Percentiles rank a stretch among this genome's conserved stretches.
These are phyloP conservation scores for Pyropia yezoensis DNA, from an alignment of 23 red algal genomes.

Conservation along the genomic window DNA sequence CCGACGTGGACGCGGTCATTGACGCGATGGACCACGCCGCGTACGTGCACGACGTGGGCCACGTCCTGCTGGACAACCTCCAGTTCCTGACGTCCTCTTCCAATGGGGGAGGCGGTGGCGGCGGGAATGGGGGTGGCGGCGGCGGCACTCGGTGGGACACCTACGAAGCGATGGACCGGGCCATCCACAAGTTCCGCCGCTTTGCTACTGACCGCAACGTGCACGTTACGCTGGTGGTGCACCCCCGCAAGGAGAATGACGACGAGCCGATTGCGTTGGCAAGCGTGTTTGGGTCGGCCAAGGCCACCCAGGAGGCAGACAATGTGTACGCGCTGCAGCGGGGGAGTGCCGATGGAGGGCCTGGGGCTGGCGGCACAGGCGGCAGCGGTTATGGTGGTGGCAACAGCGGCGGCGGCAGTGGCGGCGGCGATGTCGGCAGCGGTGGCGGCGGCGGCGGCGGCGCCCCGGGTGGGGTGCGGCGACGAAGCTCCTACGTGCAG, in stretches of 20 bases:
- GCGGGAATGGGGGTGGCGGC: not conserved
- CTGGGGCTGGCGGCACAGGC: no score
- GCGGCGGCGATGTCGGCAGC: no score
- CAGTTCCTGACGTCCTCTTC: conserved; percentile 66
- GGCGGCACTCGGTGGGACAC: conserved; percentile 8
- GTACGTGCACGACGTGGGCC: conserved; percentile 63
- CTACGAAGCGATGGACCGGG: conserved; percentile 80
- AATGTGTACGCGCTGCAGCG: conserved; percentile 75
- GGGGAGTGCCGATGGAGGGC: not conserved
- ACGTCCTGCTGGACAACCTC: conserved; percentile 90
- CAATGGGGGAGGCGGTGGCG: not conserved
- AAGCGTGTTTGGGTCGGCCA: conserved; percentile 74
- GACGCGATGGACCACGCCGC: conserved; percentile 93
- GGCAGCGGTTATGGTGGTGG: no score
- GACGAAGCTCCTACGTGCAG: no score
- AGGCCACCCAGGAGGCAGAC: conserved; percentile 82
- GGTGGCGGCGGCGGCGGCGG: no score
- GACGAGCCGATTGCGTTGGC: conserved; percentile 31
- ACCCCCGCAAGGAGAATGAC: conserved; percentile 66
- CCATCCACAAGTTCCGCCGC: conserved; percentile 50
- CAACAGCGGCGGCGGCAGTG: no score
- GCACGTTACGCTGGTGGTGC: conserved; percentile 75
- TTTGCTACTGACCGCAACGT: conserved; percentile 53
- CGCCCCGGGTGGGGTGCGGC: no score
- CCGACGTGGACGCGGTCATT: conserved; percentile 49